Conservation (phyloP, 1,139 yeast genomes). For the Geotrichum restrictum region DNA sequence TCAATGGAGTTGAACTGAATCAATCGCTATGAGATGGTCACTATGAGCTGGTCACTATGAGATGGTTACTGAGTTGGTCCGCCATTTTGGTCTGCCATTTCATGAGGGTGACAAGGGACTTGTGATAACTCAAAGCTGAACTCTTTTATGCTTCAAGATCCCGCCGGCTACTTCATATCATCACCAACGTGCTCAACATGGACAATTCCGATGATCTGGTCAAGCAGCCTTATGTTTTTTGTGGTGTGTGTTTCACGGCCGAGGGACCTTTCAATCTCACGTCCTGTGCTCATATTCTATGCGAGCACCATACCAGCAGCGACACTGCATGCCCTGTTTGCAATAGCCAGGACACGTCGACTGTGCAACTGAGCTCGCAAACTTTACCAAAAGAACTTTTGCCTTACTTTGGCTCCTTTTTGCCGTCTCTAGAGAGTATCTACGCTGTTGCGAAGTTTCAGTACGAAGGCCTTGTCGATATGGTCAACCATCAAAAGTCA, state of each 20-base stretch:
- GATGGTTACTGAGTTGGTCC: too few species aligned
- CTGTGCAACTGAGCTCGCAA: constrained; percentile 8
- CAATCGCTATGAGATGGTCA: too few species aligned
- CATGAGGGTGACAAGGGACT: too few species aligned
- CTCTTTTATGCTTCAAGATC: too few species aligned
- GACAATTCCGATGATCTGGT: not conserved
- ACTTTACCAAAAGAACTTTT: constrained; percentile 13
- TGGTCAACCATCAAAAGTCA: constrained; percentile 18
- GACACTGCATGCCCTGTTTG: constrained; percentile 15
- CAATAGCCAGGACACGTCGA: constrained; percentile 8
- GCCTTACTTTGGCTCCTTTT: constrained; percentile 15
- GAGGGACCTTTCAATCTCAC: constrained; percentile 18
- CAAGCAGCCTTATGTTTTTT: constrained; percentile 19
- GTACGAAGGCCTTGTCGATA: constrained; percentile 17
- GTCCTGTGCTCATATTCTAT: constrained; percentile 20
- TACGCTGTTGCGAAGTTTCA: constrained; percentile 21
- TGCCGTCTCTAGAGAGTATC: constrained; percentile 17
- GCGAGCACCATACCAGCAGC: constrained; percentile 8
- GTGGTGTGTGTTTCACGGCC: constrained; percentile 18
- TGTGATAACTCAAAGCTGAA: too few species aligned
- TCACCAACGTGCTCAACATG: not conserved
- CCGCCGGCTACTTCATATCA: not conserved
- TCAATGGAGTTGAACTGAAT: too few species aligned
- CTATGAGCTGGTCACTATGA: too few species aligned
- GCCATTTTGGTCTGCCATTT: too few species aligned